Conservation (phyloP, 257 asterid genomes). For the Oldenlandia corymbosa region DNA sequence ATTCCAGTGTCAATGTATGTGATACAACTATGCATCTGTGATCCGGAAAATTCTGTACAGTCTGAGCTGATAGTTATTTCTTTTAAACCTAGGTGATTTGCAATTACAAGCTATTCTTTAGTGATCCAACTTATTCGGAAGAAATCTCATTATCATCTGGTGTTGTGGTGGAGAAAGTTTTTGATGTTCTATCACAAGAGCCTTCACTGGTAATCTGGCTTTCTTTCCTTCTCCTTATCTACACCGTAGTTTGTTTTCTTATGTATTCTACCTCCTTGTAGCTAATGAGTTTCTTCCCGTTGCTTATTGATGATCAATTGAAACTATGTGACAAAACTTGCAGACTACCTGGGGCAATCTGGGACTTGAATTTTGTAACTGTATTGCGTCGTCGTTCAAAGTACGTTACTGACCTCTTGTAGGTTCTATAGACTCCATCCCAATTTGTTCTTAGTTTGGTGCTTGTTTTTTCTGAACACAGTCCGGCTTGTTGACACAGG, state of each 20-base stretch:
- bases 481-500: conserved; percentile 28
- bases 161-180: conserved; percentile 41
- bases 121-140: conserved; percentile 43
- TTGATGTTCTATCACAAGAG: conserved; percentile 50
- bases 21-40: no score
- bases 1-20: no score
- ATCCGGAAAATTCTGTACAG: neutral
- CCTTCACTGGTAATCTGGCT: conserved; percentile 44
- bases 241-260: no score
- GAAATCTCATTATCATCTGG: conserved; percentile 51
- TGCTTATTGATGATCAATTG: neutral
- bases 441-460: neutral
- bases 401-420: conserved; percentile 33
- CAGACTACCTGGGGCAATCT: conserved; percentile 64
- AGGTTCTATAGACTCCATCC: neutral
- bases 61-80: conserved; percentile 11
- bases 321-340: conserved; percentile 3
- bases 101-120: conserved; percentile 43
- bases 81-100: conserved; percentile 38
- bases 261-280: neutral
- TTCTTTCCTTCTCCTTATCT: neutral
- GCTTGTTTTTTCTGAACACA: conserved; percentile 6
- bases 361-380: conserved; percentile 76
- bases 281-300: neutral
- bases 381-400: conserved; percentile 56